These are phyloP conservation scores for Fonsecaea monophora DNA, from an alignment of 2,329 filamentous ascomycete species.

Conservation along the genomic window DNA sequence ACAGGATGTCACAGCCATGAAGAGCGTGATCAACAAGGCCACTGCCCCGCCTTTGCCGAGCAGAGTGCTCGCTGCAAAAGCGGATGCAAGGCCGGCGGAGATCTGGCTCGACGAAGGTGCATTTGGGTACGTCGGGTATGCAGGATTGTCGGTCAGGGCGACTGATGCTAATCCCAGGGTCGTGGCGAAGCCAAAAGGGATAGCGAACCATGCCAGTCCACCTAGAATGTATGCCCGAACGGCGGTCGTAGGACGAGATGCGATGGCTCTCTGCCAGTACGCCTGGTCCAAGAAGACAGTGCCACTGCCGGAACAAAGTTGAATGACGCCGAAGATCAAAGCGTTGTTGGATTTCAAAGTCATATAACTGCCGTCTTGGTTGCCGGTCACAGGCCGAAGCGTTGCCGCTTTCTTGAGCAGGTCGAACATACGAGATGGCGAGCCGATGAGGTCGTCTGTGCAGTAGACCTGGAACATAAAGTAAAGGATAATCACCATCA, in stretches of 20 bases:
- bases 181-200: slow-evolving; percentile 56
- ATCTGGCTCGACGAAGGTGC: slow-evolving; percentile 38
- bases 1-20: slow-evolving; percentile 71
- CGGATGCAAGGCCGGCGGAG: slow-evolving; percentile 39
- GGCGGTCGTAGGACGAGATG: slow-evolving; percentile 47
- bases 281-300: slow-evolving; percentile 52
- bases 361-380: slow-evolving; percentile 61
- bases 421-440: slow-evolving; percentile 63
- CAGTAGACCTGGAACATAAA: slow-evolving; percentile 65
- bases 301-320: slow-evolving; percentile 48
- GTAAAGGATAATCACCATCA: slow-evolving; percentile 79
- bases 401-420: slow-evolving; percentile 55
- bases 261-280: slow-evolving; percentile 57
- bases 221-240: slow-evolving; percentile 50
- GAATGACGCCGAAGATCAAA: slow-evolving; percentile 54
- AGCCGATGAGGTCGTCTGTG: slow-evolving; percentile 73
- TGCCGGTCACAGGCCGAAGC: slow-evolving; percentile 58
- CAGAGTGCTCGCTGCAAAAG: slow-evolving; percentile 40
- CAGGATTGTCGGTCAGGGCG: slow-evolving; percentile 52
- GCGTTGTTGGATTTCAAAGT: slow-evolving; percentile 60
- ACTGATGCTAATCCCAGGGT: slow-evolving; percentile 55
- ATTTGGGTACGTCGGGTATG: slow-evolving; percentile 50
- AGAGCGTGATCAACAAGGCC: slow-evolving; percentile 41
- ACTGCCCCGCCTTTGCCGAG: slow-evolving; percentile 41
- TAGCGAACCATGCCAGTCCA: slow-evolving; percentile 57